Evolutionary conservation across 257 asterid species (phyloP), one percentile per base, ranked within the genome.

Genomic region (Perilla frutescens): DNA sequence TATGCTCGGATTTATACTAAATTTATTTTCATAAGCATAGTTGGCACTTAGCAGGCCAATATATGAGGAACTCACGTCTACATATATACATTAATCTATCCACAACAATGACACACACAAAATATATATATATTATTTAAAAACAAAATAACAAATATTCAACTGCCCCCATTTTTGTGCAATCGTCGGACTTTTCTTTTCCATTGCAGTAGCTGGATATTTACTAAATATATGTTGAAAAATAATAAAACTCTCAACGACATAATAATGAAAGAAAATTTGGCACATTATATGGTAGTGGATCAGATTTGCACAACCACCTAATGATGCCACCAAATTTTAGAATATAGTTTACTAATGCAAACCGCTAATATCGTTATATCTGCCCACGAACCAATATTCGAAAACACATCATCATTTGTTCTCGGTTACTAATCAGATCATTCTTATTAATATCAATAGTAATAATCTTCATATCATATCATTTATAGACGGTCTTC

Each of bases 241-340:
- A 34, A 14, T 50, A 31, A 10, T 5, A 32, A 60, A 1, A 4
- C 31, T 73, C 58, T 77, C 63, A 66, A 43, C 37, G 54, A 60
- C 73, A 64, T 7, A 54, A 76, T 76, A 78, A 80, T 80, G 78
- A 29, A 50, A 53, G 62, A 37, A 66, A 47, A n/a, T 59, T 72
- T 67, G 84, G 76, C 69, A 48, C 55, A 9, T 64, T 70, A 37
- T 50, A 37, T 50, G 68, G 5, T 36, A 73, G 67, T 81, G 80
- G 82, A 75, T 73, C 29, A 65, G 72, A 75, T 49, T 45, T 49
- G 8, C 43, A 10, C 57, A 50, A 50, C 67, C 56, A 71, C 72
- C 66, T 66, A 72, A 71, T 61, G 32, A 73, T 65, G 49, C 32
- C 61, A 60, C 45, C 49, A 36, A 20, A 34, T 26, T 51, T 50